Evolutionary conservation across 768 basidiomycete species (phyloP), one percentile per base, ranked within the genome.

Genomic region (Clitopilus hobsonii): DNA sequence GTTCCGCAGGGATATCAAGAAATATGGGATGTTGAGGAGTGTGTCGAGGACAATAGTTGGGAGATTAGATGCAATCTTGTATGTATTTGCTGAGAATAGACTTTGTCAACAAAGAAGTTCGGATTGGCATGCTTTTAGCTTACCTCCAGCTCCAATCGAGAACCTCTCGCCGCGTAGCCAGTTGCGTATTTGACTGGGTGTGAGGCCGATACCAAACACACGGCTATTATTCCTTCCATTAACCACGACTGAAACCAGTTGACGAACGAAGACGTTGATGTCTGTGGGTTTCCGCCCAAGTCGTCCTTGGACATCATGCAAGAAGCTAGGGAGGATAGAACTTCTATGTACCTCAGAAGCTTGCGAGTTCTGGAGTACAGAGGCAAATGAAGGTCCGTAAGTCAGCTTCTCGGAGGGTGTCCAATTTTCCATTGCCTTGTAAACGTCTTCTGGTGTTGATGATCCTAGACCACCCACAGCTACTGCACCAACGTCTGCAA

Each of bases 81-180:
- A 91, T 5, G 89, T 89, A 28, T 73, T 70, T 4, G 89, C 91
- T 89, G 60, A n/a, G 47, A 36, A 53, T 10, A 29, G 16, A 53
- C 38, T 13, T 58, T 18, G n/a, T 51, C 5, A 22, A 27, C 30
- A 6, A 27, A 26, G 23, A 27, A 18, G 48, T 10, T 11, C 4
- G 26, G 18, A 36, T 16, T 25, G 23, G 32, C 23, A 27, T 26
- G 48, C 14, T 52, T 20, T 23, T 0, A 18, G 69, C 81, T 62
- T 63, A 92, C 90, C 89, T 68, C 91, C 91, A 51, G 91, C 86
- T 55, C 91, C 91, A 54, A 93, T 71, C 18, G 83, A 79, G 62
- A 89, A 81, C 30, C 88, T 70, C 53, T 89, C 81, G 1, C 90
- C 89, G 27, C 80, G 76, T 24, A 86, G 61, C 77, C 83, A 83